Evolutionary conservation across 768 basidiomycete species (phyloP), one percentile per base, ranked within the genome.

Genomic region (Trametes cingulata): DNA sequence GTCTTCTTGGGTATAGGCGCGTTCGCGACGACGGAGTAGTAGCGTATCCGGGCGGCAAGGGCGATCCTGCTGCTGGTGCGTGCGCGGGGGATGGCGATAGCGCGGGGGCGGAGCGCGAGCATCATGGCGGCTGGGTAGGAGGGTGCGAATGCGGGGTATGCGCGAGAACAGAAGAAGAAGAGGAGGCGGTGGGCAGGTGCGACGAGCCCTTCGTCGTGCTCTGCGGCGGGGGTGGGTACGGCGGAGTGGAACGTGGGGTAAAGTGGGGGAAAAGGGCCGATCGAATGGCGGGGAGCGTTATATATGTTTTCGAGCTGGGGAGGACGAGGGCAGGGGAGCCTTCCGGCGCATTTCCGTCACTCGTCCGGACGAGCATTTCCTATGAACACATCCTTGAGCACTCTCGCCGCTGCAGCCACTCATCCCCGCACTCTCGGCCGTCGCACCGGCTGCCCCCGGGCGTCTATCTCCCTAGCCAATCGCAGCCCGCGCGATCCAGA

Each of bases 1-100:
- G 74, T 74, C 57, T 72, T 75, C 19, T 64, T 62, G 37, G 75
- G 74, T 20, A 69, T 51, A 3, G 77, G 74, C 17, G 65, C 69
- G 42, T 68, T 64, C 45, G 58, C 45, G 61, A 69, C 65, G 58
- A 69, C 68, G 52, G 63, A 60, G 63, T 67, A 69, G 61, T 59
- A 69, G 24, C 69, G 62, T 17, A 68, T 51, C 12, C 67, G 65
- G 3, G 64, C 55, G 7, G 64, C 53, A 52, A 66, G 41, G 33
- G 52, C 51, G 46, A 66, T 56, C 36, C 66, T 27, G 39, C 47
- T 43, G 65, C 66, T 56, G 17, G 40, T 40, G 63, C 66, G 68
- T 17, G 64, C 52, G 47, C 62, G 58, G 59, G 40, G 64, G 47
- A 63, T 52, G 15, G 61, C 51, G 22, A 65, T 20, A 13, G 54